Conservation (phyloP, 495 filamentous ascomycete genomes). For the Hyphodiscus hymeniophilus region DNA sequence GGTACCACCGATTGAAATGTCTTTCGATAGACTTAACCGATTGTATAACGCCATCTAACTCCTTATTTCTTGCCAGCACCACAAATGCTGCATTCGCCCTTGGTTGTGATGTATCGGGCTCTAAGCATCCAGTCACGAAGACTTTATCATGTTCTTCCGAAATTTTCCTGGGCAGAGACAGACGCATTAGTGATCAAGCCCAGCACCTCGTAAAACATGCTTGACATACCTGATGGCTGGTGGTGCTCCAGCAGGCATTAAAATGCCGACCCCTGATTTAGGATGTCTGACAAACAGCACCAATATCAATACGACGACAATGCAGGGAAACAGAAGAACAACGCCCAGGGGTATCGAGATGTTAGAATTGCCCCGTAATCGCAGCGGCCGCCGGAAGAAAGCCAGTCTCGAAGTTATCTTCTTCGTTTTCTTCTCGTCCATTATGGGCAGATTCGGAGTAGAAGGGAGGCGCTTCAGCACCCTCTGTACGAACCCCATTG, state of each 20-base stretch:
- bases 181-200: conserved; percentile 5
- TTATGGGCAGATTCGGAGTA: conserved; percentile 26
- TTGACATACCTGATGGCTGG: conserved; percentile 75
- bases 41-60: conserved; percentile 90
- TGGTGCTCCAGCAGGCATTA: conserved; percentile 85
- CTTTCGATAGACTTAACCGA: conserved; percentile 96
- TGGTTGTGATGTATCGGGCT: conserved; percentile 56
- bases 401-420: conserved; percentile 52
- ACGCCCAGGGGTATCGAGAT: conserved; percentile 91
- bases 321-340: conserved; percentile 85
- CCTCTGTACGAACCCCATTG: conserved; percentile 49
- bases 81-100: conserved; percentile 93
- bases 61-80: conserved; percentile 92
- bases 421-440: conserved; percentile 33
- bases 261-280: conserved; percentile 67
- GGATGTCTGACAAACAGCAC: conserved; percentile 87
- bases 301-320: conserved; percentile 85
- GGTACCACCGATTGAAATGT: conserved; percentile 98
- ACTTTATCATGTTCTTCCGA: conserved; percentile 96
- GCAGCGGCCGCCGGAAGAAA: conserved; percentile 81
- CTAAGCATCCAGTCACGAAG: conserved; percentile 83
- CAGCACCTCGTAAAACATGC: conserved; percentile 7
- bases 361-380: conserved; percentile 87
- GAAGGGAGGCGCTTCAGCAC: conserved; percentile 39
- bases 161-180: conserved; percentile 67